Percentiles rank a stretch among this genome's conserved stretches.
Evolutionary conservation across 768 basidiomycete species (phyloP).

Genomic region (Collybia nuda): DNA sequence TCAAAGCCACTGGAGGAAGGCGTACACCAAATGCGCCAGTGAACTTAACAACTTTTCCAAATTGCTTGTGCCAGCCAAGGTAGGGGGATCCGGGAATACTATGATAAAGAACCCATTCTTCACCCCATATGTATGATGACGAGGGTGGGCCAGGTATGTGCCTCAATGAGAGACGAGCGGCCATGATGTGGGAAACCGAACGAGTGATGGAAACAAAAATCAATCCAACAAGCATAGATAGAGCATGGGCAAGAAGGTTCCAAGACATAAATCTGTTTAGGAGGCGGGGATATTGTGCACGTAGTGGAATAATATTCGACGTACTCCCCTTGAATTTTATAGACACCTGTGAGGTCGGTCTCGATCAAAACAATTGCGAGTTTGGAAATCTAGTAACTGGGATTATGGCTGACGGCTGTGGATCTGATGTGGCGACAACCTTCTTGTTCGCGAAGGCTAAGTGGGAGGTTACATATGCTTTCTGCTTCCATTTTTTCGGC

Average conservation of each 20-base stretch:
- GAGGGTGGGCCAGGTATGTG: conserved; percentile 52
- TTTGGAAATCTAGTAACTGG: neutral
- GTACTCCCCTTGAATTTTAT: conserved; percentile 7
- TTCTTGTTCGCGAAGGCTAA: conserved; percentile 4
- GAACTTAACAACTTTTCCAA: conserved; percentile 55
- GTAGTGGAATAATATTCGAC: neutral
- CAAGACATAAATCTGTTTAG: conserved; percentile 19
- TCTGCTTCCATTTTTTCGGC: too few relatives aligned
- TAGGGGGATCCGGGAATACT: conserved; percentile 53
- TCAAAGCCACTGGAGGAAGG: neutral
- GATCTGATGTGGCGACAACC: conserved; percentile 1
- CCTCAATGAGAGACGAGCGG: conserved; percentile 30
- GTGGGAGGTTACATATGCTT: neutral
- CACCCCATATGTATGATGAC: conserved; percentile 58
- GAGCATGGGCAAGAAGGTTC: conserved; percentile 22
- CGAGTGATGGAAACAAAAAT: conserved; percentile 28
- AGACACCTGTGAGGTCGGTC: conserved; percentile 7
- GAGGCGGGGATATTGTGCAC: neutral
- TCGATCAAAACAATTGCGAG: conserved; percentile 14
- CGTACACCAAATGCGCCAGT: conserved; percentile 57
- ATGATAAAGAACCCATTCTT: conserved; percentile 58
- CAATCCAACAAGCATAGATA: conserved; percentile 25
- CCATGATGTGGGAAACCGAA: conserved; percentile 32
- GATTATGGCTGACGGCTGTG: neutral
- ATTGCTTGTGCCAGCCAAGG: conserved; percentile 49